Conservation (phyloP, 345 rosid species). For the Salix koriyanagi region DNA sequence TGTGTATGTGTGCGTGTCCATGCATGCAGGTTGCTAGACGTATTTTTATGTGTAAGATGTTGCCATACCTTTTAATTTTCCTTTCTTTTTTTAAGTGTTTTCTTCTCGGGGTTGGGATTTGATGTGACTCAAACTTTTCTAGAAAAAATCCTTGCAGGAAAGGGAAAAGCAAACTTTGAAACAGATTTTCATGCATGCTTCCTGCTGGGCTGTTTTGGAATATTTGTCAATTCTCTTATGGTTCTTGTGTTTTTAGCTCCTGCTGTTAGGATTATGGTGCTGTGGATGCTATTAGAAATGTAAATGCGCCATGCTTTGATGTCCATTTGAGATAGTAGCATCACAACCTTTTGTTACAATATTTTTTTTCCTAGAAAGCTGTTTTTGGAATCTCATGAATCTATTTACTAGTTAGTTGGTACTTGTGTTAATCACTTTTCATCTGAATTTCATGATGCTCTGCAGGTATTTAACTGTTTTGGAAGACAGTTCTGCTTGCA, state of each 20-base stretch:
- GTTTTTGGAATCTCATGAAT: not conserved
- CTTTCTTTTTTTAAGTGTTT: not conserved
- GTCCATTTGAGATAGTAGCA: not conserved
- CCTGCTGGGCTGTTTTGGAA: not conserved
- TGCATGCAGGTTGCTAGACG: not conserved
- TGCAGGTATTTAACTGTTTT: slow-evolving; percentile 85
- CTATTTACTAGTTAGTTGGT: not conserved
- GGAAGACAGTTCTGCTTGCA: slow-evolving; percentile 90
- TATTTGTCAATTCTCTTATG: not conserved
- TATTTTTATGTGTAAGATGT: not conserved
- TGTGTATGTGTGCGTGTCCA: not conserved
- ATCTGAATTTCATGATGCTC: not conserved
- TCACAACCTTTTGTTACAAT: not conserved
- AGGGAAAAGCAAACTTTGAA: not conserved
- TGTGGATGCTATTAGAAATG: not conserved
- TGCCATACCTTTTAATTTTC: not conserved
- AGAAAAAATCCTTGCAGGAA: not conserved
- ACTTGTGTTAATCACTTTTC: not conserved
- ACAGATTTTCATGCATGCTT: not conserved
- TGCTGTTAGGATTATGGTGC: not conserved
- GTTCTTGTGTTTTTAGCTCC: not conserved
- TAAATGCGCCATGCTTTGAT: not conserved
- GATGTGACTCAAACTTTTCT: not conserved
- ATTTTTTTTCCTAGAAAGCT: not conserved
- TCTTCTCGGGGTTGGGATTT: not conserved